These are phyloP conservation scores for Mariannaea sp. DNA, from an alignment of 2,329 filamentous ascomycete species.

Conservation along the genomic window DNA sequence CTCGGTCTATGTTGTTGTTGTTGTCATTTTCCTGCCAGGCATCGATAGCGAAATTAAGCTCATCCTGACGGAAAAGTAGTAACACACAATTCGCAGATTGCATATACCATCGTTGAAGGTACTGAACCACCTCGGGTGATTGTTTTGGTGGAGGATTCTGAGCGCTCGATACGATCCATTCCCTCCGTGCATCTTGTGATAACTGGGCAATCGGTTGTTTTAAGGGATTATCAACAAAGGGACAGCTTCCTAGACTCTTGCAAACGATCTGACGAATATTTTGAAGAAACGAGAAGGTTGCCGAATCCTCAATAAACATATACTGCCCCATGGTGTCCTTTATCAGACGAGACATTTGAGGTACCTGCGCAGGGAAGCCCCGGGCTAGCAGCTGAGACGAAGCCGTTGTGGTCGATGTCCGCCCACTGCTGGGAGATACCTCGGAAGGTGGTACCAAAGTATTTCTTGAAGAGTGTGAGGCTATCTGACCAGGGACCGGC, in stretches of 20 bases:
- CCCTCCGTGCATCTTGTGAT: constrained; percentile 32
- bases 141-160: constrained; percentile 34
- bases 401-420: too few relatives aligned
- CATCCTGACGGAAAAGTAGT: constrained; percentile 15
- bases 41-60: too few relatives aligned
- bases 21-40: too few relatives aligned
- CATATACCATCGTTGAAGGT: neutral
- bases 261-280: constrained; percentile 39
- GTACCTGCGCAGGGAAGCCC: too few relatives aligned
- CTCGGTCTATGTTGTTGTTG: constrained; percentile 25
- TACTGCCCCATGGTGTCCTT: neutral
- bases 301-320: neutral
- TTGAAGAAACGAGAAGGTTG: constrained; percentile 3
- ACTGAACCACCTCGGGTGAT: neutral
- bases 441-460: too few relatives aligned
- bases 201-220: constrained; percentile 40
- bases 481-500: too few relatives aligned
- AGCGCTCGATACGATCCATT: constrained; percentile 32
- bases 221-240: constrained; percentile 42
- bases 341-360: neutral
- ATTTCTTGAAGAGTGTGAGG: too few relatives aligned
- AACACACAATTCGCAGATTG: neutral
- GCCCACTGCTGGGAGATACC: too few relatives aligned
- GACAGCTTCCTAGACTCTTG: constrained; percentile 37
- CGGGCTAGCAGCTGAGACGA: too few relatives aligned